These are phyloP conservation scores for Tricholoma hemisulphureum DNA, from an alignment of 768 basidiomycete genomes.

Conservation along the genomic window DNA sequence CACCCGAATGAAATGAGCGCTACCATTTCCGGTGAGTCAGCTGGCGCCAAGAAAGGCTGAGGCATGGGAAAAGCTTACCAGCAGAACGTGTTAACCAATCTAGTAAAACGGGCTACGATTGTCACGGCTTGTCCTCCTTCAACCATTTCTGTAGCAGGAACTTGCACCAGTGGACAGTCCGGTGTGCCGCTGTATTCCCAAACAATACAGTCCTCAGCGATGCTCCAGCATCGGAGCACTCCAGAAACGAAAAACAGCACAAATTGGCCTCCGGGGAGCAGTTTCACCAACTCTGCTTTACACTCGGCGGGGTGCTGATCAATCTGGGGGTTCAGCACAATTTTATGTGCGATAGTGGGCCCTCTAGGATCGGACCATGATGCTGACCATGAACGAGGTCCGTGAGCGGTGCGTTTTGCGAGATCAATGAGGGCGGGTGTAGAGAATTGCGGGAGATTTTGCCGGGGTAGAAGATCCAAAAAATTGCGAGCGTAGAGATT, in stretches of 20 bases:
- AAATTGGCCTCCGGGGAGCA: constrained; percentile 3
- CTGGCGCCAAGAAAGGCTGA: background rate
- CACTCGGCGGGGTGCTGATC: background rate
- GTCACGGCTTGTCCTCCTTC: background rate
- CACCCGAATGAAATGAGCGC: background rate
- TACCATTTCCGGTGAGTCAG: background rate
- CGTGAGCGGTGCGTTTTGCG: constrained; percentile 4
- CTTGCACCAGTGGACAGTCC: background rate
- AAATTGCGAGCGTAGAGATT: constrained; percentile 10
- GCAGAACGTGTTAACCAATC: background rate
- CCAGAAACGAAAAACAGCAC: background rate
- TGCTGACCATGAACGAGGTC: constrained; percentile 12
- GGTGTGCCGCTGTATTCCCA: background rate
- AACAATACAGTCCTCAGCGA: background rate
- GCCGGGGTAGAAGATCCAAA: constrained; percentile 11
- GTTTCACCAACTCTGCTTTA: background rate
- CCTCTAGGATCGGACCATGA: background rate
- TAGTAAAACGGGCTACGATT: background rate
- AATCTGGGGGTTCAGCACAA: background rate
- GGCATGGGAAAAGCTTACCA: background rate
- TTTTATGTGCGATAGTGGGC: background rate
- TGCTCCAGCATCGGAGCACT: background rate
- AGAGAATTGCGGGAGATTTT: constrained; percentile 2
- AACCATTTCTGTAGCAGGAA: background rate
- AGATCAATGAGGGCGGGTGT: constrained; percentile 3